Conservation (phyloP, 129 eudicot genomes). For the Saposhnikovia divaricata region DNA sequence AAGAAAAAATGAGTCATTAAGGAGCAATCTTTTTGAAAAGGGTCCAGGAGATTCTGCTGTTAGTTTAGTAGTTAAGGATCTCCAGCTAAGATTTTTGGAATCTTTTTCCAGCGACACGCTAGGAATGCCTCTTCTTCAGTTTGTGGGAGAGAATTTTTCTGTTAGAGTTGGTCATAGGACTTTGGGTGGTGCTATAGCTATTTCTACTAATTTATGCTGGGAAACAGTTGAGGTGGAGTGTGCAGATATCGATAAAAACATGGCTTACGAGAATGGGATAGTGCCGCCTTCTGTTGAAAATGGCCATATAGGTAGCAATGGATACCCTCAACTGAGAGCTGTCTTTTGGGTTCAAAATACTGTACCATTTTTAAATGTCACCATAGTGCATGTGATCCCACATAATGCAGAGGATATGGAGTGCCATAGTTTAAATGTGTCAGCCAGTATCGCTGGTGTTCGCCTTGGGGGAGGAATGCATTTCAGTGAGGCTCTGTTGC, state of each 20-base stretch:
- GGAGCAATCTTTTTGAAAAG: slow-evolving; percentile 48
- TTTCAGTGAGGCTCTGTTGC: slow-evolving; percentile 79
- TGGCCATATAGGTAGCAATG: slow-evolving; percentile 33
- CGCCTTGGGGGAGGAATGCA: slow-evolving; percentile 97
- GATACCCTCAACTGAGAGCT: slow-evolving; percentile 51
- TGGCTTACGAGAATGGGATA: slow-evolving; percentile 21
- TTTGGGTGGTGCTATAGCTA: slow-evolving; percentile 87
- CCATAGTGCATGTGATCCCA: slow-evolving; percentile 73
- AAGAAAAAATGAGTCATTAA: slow-evolving; percentile 27
- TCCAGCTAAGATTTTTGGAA: slow-evolving; percentile 71
- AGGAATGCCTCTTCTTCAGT: slow-evolving; percentile 72
- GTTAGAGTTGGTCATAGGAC: slow-evolving; percentile 77
- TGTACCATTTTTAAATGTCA: slow-evolving; percentile 57
- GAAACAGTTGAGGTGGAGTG: slow-evolving; percentile 76
- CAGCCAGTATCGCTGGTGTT: slow-evolving; percentile 83
- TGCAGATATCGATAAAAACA: slow-evolving; percentile 46
- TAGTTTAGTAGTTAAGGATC: slow-evolving; percentile 51
- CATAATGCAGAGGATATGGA: slow-evolving; percentile 63
- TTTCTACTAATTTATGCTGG: slow-evolving; percentile 75
- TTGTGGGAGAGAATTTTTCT: slow-evolving; percentile 65
- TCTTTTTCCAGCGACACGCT: slow-evolving; percentile 37
- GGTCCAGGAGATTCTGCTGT: slow-evolving; percentile 96
- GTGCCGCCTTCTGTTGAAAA: slow-evolving; percentile 17
- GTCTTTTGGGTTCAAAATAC: slow-evolving; percentile 84
- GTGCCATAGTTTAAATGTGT: slow-evolving; percentile 78